Evolutionary conservation across 2,329 filamentous ascomycete genomes (phyloP).

Genomic region (Dactylellina leptospora): DNA sequence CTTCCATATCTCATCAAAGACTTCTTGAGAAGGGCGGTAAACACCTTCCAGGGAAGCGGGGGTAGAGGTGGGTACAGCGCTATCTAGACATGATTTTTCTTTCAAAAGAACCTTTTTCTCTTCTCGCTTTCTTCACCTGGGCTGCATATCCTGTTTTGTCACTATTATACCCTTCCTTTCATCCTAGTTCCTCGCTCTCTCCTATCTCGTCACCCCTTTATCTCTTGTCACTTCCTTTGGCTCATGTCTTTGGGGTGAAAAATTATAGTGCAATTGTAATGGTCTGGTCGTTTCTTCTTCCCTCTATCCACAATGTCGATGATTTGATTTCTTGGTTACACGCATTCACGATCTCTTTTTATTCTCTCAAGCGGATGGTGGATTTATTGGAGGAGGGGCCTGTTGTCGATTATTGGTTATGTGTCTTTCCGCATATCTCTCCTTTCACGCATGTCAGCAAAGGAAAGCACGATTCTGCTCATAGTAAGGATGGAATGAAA

Average conservation of each 20-base stretch:
- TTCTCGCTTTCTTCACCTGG: constrained; percentile 1
- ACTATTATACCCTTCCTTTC: constrained; percentile 41
- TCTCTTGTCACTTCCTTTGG: constrained; percentile 24
- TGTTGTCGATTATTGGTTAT: constrained; percentile 13
- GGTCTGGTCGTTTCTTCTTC: constrained; percentile 51
- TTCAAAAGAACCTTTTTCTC: neutral
- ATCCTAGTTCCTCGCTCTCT: constrained; percentile 8
- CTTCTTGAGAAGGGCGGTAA: constrained; percentile 79
- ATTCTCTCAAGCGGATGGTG: constrained; percentile 5
- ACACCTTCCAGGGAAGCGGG: constrained; percentile 78
- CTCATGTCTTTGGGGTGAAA: constrained; percentile 42
- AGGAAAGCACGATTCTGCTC: neutral
- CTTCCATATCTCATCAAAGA: constrained; percentile 92
- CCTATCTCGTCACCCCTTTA: constrained; percentile 1
- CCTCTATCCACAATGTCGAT: constrained; percentile 48
- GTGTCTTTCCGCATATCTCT: constrained; percentile 4
- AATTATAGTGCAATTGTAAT: constrained; percentile 54
- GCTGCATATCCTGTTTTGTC: constrained; percentile 13
- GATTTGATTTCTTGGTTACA: constrained; percentile 34
- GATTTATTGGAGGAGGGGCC: neutral
- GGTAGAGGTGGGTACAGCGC: constrained; percentile 93
- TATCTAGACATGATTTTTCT: constrained; percentile 67
- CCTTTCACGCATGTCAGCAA: constrained; percentile 3
- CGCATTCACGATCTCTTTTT: constrained; percentile 34
- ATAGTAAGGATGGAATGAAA: neutral